These are phyloP conservation scores for Eutrema yunnanense DNA, from an alignment of 345 rosid genomes.

Conservation along the genomic window DNA sequence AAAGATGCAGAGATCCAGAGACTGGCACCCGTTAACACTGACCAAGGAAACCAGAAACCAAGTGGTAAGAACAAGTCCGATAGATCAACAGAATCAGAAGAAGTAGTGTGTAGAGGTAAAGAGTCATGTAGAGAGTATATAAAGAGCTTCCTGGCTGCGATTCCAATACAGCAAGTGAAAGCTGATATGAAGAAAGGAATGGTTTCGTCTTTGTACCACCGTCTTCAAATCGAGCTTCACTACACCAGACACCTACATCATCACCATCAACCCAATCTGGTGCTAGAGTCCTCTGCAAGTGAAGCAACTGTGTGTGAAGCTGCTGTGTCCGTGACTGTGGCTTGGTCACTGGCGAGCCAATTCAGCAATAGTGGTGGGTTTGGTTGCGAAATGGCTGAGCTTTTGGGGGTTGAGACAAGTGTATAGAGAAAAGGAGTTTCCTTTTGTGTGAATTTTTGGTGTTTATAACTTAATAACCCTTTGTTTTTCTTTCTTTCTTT, in stretches of 20 bases:
- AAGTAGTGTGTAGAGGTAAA: conserved; percentile 58
- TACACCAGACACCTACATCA: conserved; percentile 42
- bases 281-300: conserved; percentile 9
- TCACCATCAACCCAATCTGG: background rate
- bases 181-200: conserved; percentile 86
- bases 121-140: conserved; percentile 92
- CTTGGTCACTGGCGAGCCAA: conserved; percentile 8
- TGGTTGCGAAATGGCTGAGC: conserved; percentile 21
- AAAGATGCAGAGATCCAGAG: conserved; percentile 46
- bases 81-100: conserved; percentile 21
- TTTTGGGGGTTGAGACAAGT: conserved; percentile 22
- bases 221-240: conserved; percentile 87
- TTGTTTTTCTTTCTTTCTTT: background rate
- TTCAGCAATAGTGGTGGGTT: conserved; percentile 26
- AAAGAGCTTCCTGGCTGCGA: conserved; percentile 93
- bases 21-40: conserved; percentile 17
- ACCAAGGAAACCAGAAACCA: conserved; percentile 41
- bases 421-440: conserved; percentile 16
- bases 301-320: conserved; percentile 21
- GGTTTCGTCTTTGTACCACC: conserved; percentile 72
- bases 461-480: conserved; percentile 2
- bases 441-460: conserved; percentile 7
- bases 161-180: conserved; percentile 81
- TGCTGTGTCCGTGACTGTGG: conserved; percentile 6
- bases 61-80: conserved; percentile 22